Base-by-base conservation (phyloP, 2,329 filamentous ascomycete species). In the Orbilia oligospora region DNA sequence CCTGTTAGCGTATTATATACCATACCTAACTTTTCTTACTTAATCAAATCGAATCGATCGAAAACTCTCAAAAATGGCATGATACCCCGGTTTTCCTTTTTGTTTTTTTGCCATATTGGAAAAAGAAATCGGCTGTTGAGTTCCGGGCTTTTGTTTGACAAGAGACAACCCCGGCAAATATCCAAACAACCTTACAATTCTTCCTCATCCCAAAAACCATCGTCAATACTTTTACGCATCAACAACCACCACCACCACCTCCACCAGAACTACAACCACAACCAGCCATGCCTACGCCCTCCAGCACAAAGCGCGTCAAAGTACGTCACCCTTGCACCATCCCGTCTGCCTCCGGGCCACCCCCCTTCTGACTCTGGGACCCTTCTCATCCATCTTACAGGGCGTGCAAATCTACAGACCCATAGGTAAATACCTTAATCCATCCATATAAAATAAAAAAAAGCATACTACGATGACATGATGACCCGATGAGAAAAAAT, bases 371-470 rank as follows among this genome's bases (percentile, higher is more conserved):
- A 46, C 44, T 20, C 48, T 36, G 30, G 8, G 8, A 5, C 10
- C 46, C 14, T 14, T 66, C 70, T 30, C 27, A 6, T 6, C 6
- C 27, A 6, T 30, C 30, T n/a, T 76, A 33, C 49, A 81, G 80
- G 76, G 76, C 68, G 68, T 76, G 53, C 80, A 80, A 73, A 80
- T 81, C 30, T 80, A 80, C 56, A 71, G 80, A 44, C 80, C 80
- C 12, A 81, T 81, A 49, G 73, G 75, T 80, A 75, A 16, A 10
- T 38, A 38, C 36, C 36, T n/a, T n/a, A n/a, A 38, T 5, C 36
- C 12, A 38, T n/a, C 36, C 36, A 38, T 14, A 38, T 14, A 36
- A 16, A 63, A 49, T 49, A 49, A 22, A 22, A 5, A 46, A 20
- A 9, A 24, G 12, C 5, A 24, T 24, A 22, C 6, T n/a, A 49